phyloP scores from a whole-genome alignment of 768 basidiomycete genomes.

The Tephrocybe sp. region DNA sequence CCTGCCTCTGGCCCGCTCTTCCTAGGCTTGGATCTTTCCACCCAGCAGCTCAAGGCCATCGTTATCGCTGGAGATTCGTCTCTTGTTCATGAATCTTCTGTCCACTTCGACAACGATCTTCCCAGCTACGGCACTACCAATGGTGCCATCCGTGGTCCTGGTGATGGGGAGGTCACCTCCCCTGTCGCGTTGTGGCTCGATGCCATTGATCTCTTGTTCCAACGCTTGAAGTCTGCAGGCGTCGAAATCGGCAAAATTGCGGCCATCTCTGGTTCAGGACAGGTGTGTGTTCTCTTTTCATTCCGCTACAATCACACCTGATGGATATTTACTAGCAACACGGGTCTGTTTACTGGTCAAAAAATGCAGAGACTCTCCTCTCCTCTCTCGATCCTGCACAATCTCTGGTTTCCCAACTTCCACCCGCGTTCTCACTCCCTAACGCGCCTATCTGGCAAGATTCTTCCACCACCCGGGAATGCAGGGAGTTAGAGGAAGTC shows the following conservation, averaged over 20 bases:
- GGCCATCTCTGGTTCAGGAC: slow-evolving; percentile 76
- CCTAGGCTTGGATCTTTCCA: slow-evolving; percentile 85
- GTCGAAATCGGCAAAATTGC: slow-evolving; percentile 59
- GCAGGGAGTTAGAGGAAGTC: slow-evolving; percentile 61
- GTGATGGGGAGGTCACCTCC: slow-evolving; percentile 71
- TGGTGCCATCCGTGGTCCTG: slow-evolving; percentile 65
- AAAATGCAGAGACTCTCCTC: slow-evolving; percentile 49
- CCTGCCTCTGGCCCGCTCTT: slow-evolving; percentile 37
- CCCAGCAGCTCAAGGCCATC: slow-evolving; percentile 82
- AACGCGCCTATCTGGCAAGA: slow-evolving; percentile 90
- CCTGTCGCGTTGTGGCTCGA: slow-evolving; percentile 87
- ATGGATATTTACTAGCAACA: slow-evolving; percentile 62
- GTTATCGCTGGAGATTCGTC: slow-evolving; percentile 56
- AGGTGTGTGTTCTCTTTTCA: slow-evolving; percentile 42
- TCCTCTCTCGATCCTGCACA: slow-evolving; percentile 50
- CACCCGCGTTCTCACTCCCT: slow-evolving; percentile 63
- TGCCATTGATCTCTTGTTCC: slow-evolving; percentile 76
- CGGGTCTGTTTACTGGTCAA: slow-evolving; percentile 83
- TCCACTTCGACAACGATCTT: slow-evolving; percentile 82
- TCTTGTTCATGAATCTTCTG: slow-evolving; percentile 66
- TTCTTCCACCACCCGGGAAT: slow-evolving; percentile 79
- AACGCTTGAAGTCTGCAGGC: slow-evolving; percentile 55
- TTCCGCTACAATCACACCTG: neutral
- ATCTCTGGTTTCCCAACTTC: slow-evolving; percentile 58
- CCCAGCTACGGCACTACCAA: slow-evolving; percentile 65